Conservation (phyloP, 257 asterid species). For the Nicotiana obtusifolia region DNA sequence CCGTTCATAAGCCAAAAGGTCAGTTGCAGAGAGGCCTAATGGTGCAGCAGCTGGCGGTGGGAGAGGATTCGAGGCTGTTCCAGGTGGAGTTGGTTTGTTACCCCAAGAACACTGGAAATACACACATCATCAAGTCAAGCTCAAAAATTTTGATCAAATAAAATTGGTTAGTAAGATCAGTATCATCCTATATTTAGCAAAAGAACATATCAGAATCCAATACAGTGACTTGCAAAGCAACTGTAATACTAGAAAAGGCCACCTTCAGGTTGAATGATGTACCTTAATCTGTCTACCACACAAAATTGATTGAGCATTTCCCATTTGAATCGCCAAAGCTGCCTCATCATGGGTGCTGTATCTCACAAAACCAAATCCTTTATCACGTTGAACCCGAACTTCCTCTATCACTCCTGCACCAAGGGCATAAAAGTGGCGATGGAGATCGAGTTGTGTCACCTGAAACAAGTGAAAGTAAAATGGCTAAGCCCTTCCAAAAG, state of each 20-base stretch:
- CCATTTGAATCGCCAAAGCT: constrained; percentile 80
- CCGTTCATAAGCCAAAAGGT: constrained; percentile 64
- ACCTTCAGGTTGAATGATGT: constrained; percentile 9
- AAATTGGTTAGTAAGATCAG: neutral
- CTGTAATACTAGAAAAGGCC: neutral
- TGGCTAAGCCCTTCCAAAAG: neutral
- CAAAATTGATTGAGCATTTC: constrained; percentile 68
- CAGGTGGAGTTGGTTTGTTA: constrained; percentile 91
- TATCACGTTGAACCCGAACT: constrained; percentile 91
- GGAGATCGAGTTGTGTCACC: constrained; percentile 95
- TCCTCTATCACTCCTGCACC: constrained; percentile 93
- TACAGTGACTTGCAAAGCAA: neutral
- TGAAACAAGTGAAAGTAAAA: constrained; percentile 18
- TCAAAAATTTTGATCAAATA: neutral
- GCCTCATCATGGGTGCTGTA: constrained; percentile 88
- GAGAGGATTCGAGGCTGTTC: constrained; percentile 84
- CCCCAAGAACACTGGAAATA: constrained; percentile 89
- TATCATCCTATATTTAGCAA: neutral
- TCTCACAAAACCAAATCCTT: constrained; percentile 93
- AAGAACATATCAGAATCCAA: neutral
- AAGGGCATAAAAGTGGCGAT: constrained; percentile 81
- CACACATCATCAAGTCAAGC: neutral
- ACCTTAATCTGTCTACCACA: constrained; percentile 87
- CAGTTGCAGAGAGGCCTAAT: constrained; percentile 51
- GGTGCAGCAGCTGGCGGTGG: constrained; percentile 75